Base-by-base conservation (phyloP, 2,329 filamentous ascomycete species). In the Ascochyta viciae-villosae region DNA sequence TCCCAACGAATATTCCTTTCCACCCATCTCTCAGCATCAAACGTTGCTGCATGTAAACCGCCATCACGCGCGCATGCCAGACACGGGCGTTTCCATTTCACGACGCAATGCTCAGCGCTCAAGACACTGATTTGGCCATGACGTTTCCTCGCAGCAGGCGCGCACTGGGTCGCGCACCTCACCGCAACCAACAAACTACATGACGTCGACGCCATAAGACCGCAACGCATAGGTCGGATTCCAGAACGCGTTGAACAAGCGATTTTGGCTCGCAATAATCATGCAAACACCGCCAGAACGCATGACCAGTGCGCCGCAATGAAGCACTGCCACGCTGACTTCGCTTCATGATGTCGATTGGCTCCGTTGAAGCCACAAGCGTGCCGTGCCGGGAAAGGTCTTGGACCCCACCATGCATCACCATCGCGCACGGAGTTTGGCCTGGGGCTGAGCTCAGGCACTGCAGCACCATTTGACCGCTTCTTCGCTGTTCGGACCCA, bases 211-310 rank as follows among this genome's bases (percentile, higher is more conserved):
- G 22, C 10, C 23, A 19, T 37, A 42, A 41, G 9, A 33, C 35
- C 13, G 4, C 16, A 33, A 46, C 29, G 46, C 41, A 37, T 8
- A n/a, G 6, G 26, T 6, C 26, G 2, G 12, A 29, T 43, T 56
- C 47, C 43, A 43, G 53, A 51, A 35, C 43, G 27, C 16, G 23
- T 33, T 40, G 19, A 16, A 15, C 9, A 39, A 38, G 33, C 43
- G 48, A 15, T 39, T 33, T 12, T 10, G 26, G 34, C 34, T 39
- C 34, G 38, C 53, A 48, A 33, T 31, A 31, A 43, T 31, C 38
- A 51, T 48, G 47, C 53, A 39, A 56, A 56, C 38, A 43, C 47
- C 53, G 47, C 47, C 42, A 56, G 53, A 56, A 56, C 53, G 53
- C 47, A 56, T 56, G 53, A 56, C 53, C 53, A 51, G 37, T 56